Base-by-base conservation (phyloP, 2,329 filamentous ascomycete genomes). In the Neophaeococcomyces aloes region DNA sequence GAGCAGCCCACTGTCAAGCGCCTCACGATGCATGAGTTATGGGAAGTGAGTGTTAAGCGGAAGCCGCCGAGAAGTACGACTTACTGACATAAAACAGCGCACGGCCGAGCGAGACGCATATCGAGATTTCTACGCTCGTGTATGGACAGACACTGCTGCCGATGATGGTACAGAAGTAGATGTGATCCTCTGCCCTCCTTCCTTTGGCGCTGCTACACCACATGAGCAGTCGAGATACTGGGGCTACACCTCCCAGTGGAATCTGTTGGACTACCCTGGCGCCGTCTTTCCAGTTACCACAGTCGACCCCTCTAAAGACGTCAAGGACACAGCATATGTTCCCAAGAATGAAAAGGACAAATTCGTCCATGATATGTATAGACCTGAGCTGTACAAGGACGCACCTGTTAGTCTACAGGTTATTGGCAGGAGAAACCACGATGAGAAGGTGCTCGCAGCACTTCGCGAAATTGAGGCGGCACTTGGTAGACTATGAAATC, bases 241-340 rank as follows among this genome's bases (percentile, higher is more conserved):
- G 78, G 71, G 70, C 1, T 85, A 85, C 52, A 82, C 78, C 0
- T 64, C 71, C 0, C 72, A 78, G 49, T 84, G 79, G 78, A 85
- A 84, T 56, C 53, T 83, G 36, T 68, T 85, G 1, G 79, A 85
- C 57, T 82, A 82, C 57, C 76, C 80, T 0, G 72, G 68, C 5
- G 59, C 74, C 2, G 68, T 78, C 0, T 82, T 84, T 56, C 80
- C 80, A 0, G 75, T 73, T 1, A 64, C 63, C 1, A 56, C 61
- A 33, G 66, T 69, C 1, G 64, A 72, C 42, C 63, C 62, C 1
- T 53, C 53, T 1, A 53, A 61, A 13, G 72, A 75, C 51, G 60
- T 56, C 30, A 49, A 53, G 15, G 44, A 47, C n/a, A n/a, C n/a
- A 33, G 43, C 27, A 6, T 53, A 53, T 27, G 34, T 17, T 2